Evolutionary conservation across 2,329 filamentous ascomycete species (phyloP).

Genomic region (Corniculantispora saksenae): DNA sequence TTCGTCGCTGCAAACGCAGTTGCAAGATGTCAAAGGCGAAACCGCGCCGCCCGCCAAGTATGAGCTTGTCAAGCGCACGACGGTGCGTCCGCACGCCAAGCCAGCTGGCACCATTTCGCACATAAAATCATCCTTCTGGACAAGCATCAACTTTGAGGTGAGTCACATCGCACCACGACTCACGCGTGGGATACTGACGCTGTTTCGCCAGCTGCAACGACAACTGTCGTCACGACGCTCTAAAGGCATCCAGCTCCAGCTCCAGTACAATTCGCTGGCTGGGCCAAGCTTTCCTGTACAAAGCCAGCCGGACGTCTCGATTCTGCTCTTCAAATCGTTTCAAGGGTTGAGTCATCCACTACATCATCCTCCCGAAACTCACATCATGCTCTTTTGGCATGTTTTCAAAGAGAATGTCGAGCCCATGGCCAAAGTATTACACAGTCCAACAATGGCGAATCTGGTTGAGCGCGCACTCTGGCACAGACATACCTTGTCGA

Average conservation of each 20-base stretch:
- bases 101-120: background rate
- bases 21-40: background rate
- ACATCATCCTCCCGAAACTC: constrained; percentile 5
- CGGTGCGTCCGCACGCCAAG: background rate
- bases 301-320: background rate
- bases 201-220: background rate
- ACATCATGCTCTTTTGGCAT: constrained; percentile 10
- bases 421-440: constrained; percentile 5
- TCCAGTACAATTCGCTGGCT: background rate
- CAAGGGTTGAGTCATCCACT: constrained; percentile 5
- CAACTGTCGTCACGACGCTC: background rate
- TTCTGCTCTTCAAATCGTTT: constrained; percentile 13
- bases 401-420: constrained; percentile 13
- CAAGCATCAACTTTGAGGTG: constrained; percentile 17
- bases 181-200: background rate
- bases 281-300: background rate
- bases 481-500: background rate
- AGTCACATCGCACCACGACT: background rate
- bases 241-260: background rate
- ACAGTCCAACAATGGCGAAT: constrained; percentile 2
- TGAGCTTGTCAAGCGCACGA: background rate
- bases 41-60: background rate
- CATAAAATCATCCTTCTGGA: constrained; percentile 14
- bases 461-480: constrained; percentile 8
- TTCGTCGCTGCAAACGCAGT: background rate